Evolutionary conservation across 1,284 basidiomycete genomes (phyloP).

Genomic region (Afroboletus lepidellus): DNA sequence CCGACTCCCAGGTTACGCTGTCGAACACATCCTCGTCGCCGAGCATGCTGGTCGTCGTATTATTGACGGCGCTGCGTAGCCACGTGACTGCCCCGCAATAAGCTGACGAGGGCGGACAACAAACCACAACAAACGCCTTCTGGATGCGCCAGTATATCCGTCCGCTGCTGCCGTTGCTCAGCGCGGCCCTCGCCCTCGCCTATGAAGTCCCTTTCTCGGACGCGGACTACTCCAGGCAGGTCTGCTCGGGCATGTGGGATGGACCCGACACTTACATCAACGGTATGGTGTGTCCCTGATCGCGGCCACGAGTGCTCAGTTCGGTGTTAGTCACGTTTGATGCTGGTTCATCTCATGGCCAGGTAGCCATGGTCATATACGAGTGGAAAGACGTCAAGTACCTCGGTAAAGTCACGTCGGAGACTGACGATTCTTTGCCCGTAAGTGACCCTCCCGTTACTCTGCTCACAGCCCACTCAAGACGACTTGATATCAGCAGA

Average conservation of each 20-base stretch:
- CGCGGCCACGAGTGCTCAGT: conserved; percentile 1
- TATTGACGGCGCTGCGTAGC: background rate
- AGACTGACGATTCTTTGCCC: conserved; percentile 58
- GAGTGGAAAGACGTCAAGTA: conserved; percentile 89
- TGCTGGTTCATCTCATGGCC: conserved; percentile 69
- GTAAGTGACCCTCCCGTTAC: conserved; percentile 47
- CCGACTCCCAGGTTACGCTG: conserved; percentile 82
- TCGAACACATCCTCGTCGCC: conserved; percentile 84
- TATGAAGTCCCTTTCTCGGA: conserved; percentile 69
- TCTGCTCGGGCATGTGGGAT: conserved; percentile 95
- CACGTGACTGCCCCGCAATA: conserved; percentile 26
- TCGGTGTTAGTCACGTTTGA: conserved; percentile 76
- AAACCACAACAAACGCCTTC: conserved; percentile 30
- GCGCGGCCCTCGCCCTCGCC: conserved; percentile 39
- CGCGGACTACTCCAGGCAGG: conserved; percentile 80
- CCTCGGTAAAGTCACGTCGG: conserved; percentile 72
- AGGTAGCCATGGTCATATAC: conserved; percentile 92
- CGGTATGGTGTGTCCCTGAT: conserved; percentile 45
- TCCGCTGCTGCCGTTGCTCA: conserved; percentile 34
- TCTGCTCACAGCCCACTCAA: conserved; percentile 18
- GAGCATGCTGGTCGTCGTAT: conserved; percentile 46
- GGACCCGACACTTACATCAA: conserved; percentile 80
- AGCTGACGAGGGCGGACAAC: conserved; percentile 17
- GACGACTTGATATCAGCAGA: conserved; percentile 50
- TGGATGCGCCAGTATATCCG: conserved; percentile 26